A percentile compares a stretch with the other conserved stretches of the same genome.
These are phyloP conservation scores for Saccharum officinarum DNA, from an alignment of 176 grass and related monocot species.

Conservation along the genomic window DNA sequence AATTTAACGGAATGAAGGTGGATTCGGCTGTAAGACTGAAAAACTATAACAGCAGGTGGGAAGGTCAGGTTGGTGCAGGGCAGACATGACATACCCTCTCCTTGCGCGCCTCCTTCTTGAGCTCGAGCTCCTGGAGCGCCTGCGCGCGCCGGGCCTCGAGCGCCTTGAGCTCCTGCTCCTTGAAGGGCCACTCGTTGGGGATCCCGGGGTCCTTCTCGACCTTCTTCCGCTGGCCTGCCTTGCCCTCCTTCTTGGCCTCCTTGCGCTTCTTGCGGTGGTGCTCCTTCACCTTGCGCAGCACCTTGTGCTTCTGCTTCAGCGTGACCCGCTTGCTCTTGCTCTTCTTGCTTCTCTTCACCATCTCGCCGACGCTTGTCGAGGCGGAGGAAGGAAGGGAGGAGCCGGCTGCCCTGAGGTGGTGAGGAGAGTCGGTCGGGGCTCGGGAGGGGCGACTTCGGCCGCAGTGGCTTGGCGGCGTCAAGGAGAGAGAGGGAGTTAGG, in stretches of 20 bases:
- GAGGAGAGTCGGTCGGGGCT: background rate
- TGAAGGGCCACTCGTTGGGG: slow-evolving; percentile 97
- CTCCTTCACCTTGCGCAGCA: slow-evolving; percentile 87
- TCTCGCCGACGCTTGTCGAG: slow-evolving; percentile 7
- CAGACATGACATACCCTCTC: slow-evolving; percentile 60
- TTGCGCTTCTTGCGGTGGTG: slow-evolving; percentile 97
- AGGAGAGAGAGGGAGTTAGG: too few relatives aligned
- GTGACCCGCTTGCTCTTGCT: slow-evolving; percentile 96
- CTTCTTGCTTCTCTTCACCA: slow-evolving; percentile 97
- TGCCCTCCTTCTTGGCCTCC: slow-evolving; percentile 89
- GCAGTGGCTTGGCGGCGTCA: too few relatives aligned
- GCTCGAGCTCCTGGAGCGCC: slow-evolving; percentile 81
- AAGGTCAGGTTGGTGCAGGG: background rate
- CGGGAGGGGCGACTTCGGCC: too few relatives aligned
- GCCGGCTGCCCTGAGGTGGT: background rate
- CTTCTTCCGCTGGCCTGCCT: slow-evolving; percentile 59
- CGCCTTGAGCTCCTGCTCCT: slow-evolving; percentile 87
- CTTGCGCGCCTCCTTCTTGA: slow-evolving; percentile 86
- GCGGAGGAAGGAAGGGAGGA: background rate
- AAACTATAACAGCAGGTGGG: background rate
- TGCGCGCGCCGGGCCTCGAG: slow-evolving; percentile 63
- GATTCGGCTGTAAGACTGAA: background rate
- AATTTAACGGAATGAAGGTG: too few relatives aligned
- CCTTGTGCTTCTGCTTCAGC: slow-evolving; percentile 85
- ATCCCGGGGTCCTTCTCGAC: slow-evolving; percentile 97